A percentile compares a stretch with the other conserved stretches of the same genome.
Evolutionary conservation across 176 grass and related monocot species (phyloP).

Genomic region (Phoenix dactylifera): DNA sequence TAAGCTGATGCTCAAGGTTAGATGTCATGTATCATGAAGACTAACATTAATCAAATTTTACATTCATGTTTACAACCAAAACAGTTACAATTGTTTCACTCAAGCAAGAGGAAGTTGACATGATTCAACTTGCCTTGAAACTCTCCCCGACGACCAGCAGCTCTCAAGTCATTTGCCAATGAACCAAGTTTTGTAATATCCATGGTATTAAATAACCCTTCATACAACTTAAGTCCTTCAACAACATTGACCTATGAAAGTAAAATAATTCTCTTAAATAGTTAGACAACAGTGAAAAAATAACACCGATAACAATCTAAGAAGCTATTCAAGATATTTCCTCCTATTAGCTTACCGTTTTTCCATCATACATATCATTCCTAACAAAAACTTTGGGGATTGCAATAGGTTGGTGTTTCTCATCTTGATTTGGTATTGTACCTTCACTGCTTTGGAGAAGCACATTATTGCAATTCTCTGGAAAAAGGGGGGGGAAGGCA

Average conservation of each 20-base stretch:
- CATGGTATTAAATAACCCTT: conserved; percentile 42
- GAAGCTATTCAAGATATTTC: too few species aligned
- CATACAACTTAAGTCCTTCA: conserved; percentile 92
- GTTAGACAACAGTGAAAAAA: too few species aligned
- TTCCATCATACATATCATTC: conserved; percentile 62
- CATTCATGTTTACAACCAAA: too few species aligned
- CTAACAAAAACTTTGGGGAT: conserved; percentile 38
- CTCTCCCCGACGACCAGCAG: conserved; percentile 36
- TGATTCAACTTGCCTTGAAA: conserved; percentile 46
- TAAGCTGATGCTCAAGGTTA: too few species aligned
- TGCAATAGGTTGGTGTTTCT: conserved; percentile 25
- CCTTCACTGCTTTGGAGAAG: conserved; percentile 9
- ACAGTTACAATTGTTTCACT: too few species aligned
- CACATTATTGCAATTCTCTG: not conserved
- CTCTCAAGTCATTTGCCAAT: conserved; percentile 72
- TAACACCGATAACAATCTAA: too few species aligned
- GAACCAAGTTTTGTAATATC: conserved; percentile 57
- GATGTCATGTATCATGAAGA: too few species aligned
- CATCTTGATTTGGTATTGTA: conserved; percentile 9
- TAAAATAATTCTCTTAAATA: too few species aligned
- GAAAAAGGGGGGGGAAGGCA: too few species aligned
- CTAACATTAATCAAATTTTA: too few species aligned
- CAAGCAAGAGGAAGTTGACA: not conserved
- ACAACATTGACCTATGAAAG: conserved; percentile 60
- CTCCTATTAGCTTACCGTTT: conserved; percentile 19